Base-by-base conservation (phyloP, 208 protist species). In the Novymonas esmeraldas region DNA sequence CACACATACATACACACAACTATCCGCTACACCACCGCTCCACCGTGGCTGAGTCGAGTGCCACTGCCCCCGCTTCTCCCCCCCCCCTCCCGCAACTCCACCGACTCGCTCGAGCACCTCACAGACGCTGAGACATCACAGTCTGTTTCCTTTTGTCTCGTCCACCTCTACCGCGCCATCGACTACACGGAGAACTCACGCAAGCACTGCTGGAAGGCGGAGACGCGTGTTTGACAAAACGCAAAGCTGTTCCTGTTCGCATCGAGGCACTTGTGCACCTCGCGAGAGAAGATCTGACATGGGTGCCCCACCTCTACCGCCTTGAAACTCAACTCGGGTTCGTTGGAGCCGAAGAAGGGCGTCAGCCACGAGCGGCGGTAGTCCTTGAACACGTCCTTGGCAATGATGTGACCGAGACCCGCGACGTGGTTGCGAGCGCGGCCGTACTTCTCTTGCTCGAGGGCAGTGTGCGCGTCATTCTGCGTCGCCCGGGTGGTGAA, bases 271-370 rank as follows among this genome's bases (percentile, higher is more conserved):
- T 57, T 48, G 61, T 92, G 85, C 28, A 95, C 81, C 33, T 85
- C 70, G 22, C 63, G 70, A 9, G 86, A 89, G 60, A 87, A 89
- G 9, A 79, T 29, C 59, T 71, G 65, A 59, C 89, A 95, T 44
- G 89, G 89, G 52, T 95, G 76, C 22, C 59, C 57, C 2, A 50
- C 42, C 38, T 56, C 52, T 24, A 64, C 73, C 20, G 33, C 49
- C 38, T 67, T 36, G 16, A 81, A 45, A 34, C 78, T 59, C 34
- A 71, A 75, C 73, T 92, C 82, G 18, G 78, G 70, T 22, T 77
- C 70, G 56, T 95, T 92, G 44, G 86, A 57, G 44, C 86, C 86
- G 49, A 95, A 95, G 66, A 92, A 95, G 16, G 86, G 84, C 1
- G 89, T 84, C 22, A 94, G 67, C 66, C 58, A 88, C 14, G 81